Conservation (phyloP, 2,329 filamentous ascomycete species). For the Malbranchea zuffiana region DNA sequence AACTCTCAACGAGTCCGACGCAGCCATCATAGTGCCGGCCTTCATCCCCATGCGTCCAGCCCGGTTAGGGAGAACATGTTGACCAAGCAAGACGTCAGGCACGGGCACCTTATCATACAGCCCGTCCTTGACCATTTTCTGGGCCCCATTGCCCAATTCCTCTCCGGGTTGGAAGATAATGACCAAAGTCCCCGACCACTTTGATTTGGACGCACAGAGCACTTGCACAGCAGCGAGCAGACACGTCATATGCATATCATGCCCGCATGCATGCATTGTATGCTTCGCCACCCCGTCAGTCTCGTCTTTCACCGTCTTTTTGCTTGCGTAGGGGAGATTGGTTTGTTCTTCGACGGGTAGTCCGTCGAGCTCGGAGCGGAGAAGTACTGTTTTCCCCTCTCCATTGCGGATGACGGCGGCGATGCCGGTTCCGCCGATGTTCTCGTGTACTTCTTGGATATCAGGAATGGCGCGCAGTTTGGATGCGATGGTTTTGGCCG, state of each 20-base stretch:
- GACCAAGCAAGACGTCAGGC: constrained; percentile 47
- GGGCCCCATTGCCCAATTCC: constrained; percentile 52
- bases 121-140: constrained; percentile 51
- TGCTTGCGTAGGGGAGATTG: constrained; percentile 39
- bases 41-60: constrained; percentile 33
- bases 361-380: constrained; percentile 42
- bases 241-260: constrained; percentile 50
- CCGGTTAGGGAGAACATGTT: constrained; percentile 43
- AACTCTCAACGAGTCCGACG: constrained; percentile 39
- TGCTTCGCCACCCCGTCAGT: constrained; percentile 42
- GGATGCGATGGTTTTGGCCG: constrained; percentile 38
- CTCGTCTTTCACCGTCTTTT: constrained; percentile 35
- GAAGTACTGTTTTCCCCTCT: constrained; percentile 34
- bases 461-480: constrained; percentile 14
- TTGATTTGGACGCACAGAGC: constrained; percentile 34
- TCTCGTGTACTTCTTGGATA: constrained; percentile 29
- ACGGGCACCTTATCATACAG: constrained; percentile 43
- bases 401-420: constrained; percentile 36
- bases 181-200: constrained; percentile 54
- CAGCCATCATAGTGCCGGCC: constrained; percentile 33
- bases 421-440: constrained; percentile 39
- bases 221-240: constrained; percentile 45
- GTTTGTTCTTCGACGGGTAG: constrained; percentile 41
- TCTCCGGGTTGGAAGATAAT: constrained; percentile 58
- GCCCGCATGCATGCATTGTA: constrained; percentile 53